Conservation (phyloP, 2,329 filamentous ascomycete genomes). For the Monosporascus sp. region DNA sequence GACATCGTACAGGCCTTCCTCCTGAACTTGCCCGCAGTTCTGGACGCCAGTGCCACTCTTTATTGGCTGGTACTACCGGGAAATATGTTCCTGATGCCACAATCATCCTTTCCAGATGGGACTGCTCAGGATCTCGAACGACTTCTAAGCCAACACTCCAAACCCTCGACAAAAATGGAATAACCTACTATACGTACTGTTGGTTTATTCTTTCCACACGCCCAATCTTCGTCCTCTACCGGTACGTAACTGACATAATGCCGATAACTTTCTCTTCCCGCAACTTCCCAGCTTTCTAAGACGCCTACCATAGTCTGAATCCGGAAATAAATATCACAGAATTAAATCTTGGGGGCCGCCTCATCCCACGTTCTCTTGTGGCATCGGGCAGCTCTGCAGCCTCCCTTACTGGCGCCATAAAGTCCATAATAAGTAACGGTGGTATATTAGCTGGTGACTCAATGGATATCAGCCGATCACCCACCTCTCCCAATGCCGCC, state of each 20-base stretch:
- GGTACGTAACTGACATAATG: background rate
- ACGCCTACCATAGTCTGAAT: constrained; percentile 6
- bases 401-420: constrained; percentile 22
- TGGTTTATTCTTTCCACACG: background rate
- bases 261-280: background rate
- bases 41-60: constrained; percentile 4
- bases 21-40: background rate
- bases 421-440: constrained; percentile 19
- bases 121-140: constrained; percentile 5
- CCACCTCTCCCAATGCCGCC: constrained; percentile 23
- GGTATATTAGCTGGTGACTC: constrained; percentile 22
- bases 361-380: constrained; percentile 7
- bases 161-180: constrained; percentile 3
- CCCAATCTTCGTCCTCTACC: too few relatives aligned
- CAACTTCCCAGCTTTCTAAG: constrained; percentile 6
- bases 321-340: constrained; percentile 8
- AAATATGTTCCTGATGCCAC: constrained; percentile 3
- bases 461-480: constrained; percentile 19
- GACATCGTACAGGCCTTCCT: constrained; percentile 2
- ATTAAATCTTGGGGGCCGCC: constrained; percentile 10
- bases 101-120: constrained; percentile 2
- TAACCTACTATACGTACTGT: constrained; percentile 10
- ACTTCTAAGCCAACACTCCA: constrained; percentile 8
- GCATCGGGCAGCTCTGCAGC: background rate
- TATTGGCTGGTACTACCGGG: constrained; percentile 5